phyloP scores from a whole-genome alignment of 2,329 filamentous ascomycete species.

The Penicillium hordei region DNA sequence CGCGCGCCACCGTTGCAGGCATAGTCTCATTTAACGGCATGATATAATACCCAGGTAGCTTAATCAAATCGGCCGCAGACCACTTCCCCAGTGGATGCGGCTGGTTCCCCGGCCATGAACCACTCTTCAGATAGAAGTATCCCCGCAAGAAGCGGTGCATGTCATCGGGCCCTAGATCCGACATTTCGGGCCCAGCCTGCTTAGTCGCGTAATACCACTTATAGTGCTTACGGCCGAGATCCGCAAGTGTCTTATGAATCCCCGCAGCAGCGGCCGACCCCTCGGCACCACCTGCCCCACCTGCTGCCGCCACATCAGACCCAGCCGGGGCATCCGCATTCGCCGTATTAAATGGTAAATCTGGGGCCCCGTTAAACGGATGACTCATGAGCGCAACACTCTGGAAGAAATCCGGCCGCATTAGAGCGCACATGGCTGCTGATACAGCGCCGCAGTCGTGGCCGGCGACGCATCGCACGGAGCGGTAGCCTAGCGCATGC shows the following conservation, averaged over 20 bases:
- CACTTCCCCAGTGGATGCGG: constrained; percentile 52
- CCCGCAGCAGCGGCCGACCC: constrained; percentile 29
- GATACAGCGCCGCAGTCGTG: constrained; percentile 67
- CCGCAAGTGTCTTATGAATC: constrained; percentile 57
- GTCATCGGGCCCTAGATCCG: constrained; percentile 43
- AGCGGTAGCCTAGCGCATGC: constrained; percentile 59
- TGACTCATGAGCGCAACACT: constrained; percentile 65
- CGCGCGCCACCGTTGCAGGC: constrained; percentile 56
- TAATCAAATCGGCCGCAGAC: constrained; percentile 55
- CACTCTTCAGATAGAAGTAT: constrained; percentile 68
- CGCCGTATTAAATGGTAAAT: constrained; percentile 51
- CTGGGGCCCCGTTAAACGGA: constrained; percentile 58
- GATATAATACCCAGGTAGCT: constrained; percentile 68
- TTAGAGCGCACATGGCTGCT: constrained; percentile 59
- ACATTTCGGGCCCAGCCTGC: constrained; percentile 40
- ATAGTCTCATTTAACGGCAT: constrained; percentile 61
- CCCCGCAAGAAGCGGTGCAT: constrained; percentile 63
- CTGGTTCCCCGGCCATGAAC: constrained; percentile 57
- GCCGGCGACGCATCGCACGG: constrained; percentile 61
- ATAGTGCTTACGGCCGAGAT: constrained; percentile 64
- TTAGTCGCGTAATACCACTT: constrained; percentile 57
- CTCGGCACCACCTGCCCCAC: background rate
- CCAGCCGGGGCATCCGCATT: constrained; percentile 16
- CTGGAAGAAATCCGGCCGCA: constrained; percentile 64
- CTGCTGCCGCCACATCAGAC: background rate